Percentiles rank a stretch among this genome's conserved stretches.
phyloP scores from a whole-genome alignment of 1,139 yeast genomes.

The Maudiozyma humilis region DNA sequence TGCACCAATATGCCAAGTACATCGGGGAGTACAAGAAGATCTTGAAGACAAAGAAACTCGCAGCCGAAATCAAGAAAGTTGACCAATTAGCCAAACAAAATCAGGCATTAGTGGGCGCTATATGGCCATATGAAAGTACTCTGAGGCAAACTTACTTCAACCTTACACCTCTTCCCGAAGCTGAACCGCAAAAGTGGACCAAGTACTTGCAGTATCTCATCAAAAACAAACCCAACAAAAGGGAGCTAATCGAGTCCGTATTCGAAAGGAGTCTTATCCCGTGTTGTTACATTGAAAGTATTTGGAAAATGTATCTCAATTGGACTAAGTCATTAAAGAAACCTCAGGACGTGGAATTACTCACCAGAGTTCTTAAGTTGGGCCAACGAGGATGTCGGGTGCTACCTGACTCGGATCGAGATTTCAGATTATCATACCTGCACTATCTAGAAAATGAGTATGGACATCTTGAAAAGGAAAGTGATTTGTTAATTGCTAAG shows the following conservation, averaged over 20 bases:
- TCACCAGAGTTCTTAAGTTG: slow-evolving; percentile 9
- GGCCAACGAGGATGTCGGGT: slow-evolving; percentile 17
- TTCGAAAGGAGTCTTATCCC: slow-evolving; percentile 60
- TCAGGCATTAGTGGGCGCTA: slow-evolving; percentile 43
- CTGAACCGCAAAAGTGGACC: slow-evolving; percentile 43
- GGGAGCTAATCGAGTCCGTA: slow-evolving; percentile 30
- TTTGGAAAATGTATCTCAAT: slow-evolving; percentile 55
- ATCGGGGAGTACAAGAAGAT: slow-evolving; percentile 44
- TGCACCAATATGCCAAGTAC: slow-evolving; percentile 64
- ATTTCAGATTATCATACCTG: slow-evolving; percentile 16
- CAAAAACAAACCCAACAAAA: slow-evolving; percentile 7
- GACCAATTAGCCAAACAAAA: slow-evolving; percentile 38
- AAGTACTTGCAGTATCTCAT: slow-evolving; percentile 42
- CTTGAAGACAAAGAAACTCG: slow-evolving; percentile 24
- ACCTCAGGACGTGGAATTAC: background rate
- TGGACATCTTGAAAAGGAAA: slow-evolving; percentile 10
- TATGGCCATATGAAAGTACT: slow-evolving; percentile 56
- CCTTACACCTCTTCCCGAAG: slow-evolving; percentile 31
- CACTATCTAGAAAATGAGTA: slow-evolving; percentile 14
- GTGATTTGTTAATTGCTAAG: slow-evolving; percentile 9
- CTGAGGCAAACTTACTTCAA: slow-evolving; percentile 41
- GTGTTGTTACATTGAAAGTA: slow-evolving; percentile 39
- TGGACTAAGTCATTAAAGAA: slow-evolving; percentile 32
- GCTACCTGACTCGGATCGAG: slow-evolving; percentile 15
- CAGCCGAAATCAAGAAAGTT: slow-evolving; percentile 17